Conservation (phyloP, 2,329 filamentous ascomycete genomes). For the Chaetomium globosum region DNA sequence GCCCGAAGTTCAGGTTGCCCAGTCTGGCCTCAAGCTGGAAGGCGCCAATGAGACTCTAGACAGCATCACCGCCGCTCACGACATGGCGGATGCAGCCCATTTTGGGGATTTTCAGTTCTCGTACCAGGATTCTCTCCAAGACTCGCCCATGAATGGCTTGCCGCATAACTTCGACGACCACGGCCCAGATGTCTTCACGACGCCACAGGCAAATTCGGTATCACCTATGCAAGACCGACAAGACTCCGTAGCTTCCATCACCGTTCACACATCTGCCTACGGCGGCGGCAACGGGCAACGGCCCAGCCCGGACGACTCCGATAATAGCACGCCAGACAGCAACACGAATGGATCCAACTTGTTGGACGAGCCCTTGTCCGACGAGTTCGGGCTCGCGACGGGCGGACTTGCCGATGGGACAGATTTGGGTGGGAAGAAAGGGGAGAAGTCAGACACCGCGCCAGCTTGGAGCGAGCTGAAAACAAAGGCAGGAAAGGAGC, state of each 20-base stretch:
- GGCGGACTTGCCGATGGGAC: constrained; percentile 54
- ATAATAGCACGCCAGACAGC: constrained; percentile 50
- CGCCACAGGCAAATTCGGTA: constrained; percentile 41
- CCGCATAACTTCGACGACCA: constrained; percentile 44
- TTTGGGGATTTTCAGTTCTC: constrained; percentile 59
- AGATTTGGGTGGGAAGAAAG: constrained; percentile 59
- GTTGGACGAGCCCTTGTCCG: constrained; percentile 57
- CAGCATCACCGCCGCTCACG: constrained; percentile 40
- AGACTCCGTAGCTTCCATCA: constrained; percentile 44
- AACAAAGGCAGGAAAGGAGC: constrained; percentile 91
- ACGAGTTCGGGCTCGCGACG: constrained; percentile 61
- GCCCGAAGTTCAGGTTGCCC: constrained; percentile 39
- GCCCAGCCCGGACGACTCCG: constrained; percentile 47
- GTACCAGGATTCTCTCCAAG: constrained; percentile 50
- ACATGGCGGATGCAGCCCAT: constrained; percentile 51
- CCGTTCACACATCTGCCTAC: constrained; percentile 43
- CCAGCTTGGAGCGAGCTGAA: constrained; percentile 81
- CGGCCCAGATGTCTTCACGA: constrained; percentile 40
- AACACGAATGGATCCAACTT: constrained; percentile 50
- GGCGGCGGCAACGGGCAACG: constrained; percentile 39
- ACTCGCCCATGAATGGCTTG: constrained; percentile 48
- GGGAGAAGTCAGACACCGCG: constrained; percentile 60
- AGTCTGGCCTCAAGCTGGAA: constrained; percentile 45
- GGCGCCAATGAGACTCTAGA: constrained; percentile 41
- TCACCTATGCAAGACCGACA: constrained; percentile 45